These are phyloP conservation scores for Pholiota molesta DNA, from an alignment of 768 basidiomycete species.

Conservation along the genomic window DNA sequence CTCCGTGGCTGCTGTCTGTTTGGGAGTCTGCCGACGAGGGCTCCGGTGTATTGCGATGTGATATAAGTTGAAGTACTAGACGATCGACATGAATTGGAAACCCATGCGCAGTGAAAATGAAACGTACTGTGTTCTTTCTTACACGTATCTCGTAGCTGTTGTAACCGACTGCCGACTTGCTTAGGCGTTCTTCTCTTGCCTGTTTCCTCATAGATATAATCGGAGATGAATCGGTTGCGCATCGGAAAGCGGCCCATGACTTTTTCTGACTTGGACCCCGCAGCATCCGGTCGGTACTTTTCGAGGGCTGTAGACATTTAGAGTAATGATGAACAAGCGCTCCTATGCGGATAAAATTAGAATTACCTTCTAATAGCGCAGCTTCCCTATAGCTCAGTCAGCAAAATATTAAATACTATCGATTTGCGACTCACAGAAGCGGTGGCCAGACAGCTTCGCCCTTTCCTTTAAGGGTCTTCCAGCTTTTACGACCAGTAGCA, in stretches of 20 bases:
- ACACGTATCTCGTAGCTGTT: conserved; percentile 74
- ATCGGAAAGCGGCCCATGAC: conserved; percentile 73
- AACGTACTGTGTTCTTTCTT: conserved; percentile 44
- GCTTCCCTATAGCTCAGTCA: conserved; percentile 46
- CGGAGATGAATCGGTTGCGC: conserved; percentile 79
- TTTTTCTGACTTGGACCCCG: conserved; percentile 61
- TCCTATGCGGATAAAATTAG: background rate
- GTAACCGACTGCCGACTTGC: conserved; percentile 79
- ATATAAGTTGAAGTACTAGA: conserved; percentile 35
- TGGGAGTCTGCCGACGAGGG: conserved; percentile 16
- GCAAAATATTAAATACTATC: conserved; percentile 1
- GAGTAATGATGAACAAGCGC: background rate
- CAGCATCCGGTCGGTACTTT: conserved; percentile 58
- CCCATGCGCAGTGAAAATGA: background rate
- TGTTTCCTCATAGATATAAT: conserved; percentile 67
- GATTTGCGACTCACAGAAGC: conserved; percentile 42
- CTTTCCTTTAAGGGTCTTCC: conserved; percentile 71
- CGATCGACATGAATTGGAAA: conserved; percentile 1
- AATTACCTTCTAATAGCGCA: conserved; percentile 67
- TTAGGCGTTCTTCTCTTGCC: conserved; percentile 72
- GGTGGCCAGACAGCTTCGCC: conserved; percentile 81
- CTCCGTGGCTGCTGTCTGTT: conserved; percentile 20
- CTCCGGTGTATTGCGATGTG: conserved; percentile 22
- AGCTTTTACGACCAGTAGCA: conserved; percentile 66
- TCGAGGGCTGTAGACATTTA: conserved; percentile 49